Evolutionary conservation across 106 monocot genomes (phyloP), one percentile per base, ranked within the genome.

Genomic region (Agapanthus africanus): DNA sequence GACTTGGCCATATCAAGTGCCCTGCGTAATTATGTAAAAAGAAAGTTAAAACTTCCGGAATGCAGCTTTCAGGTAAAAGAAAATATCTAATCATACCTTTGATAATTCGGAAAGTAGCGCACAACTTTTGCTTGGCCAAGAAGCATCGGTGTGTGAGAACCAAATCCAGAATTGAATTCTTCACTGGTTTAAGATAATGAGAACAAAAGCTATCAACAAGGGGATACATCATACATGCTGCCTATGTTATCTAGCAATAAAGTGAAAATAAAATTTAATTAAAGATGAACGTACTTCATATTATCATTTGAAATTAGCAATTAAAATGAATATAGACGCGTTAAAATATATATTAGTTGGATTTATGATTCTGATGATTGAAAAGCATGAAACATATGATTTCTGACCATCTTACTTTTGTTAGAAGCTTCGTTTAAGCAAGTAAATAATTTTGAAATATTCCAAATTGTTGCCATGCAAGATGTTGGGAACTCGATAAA

Each of bases 51-150:
- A 39, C 39, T 63, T 37, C 60, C 30, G 14, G 34, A 40, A 59
- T 27, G 76, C 34, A 49, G 28, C 35, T 68, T 50, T 22, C 54
- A 25, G 27, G 30, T 11, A 44, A 47, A 61, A 61, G 2, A 35
- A 61, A 31, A 77, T 36, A 42, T 44, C 66, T 59, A 19, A 70
- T 30, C 35, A 54, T 38, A 95, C 94, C 94, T 91, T 57, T 86
- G 78, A 69, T 84, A 81, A 62, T 91, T 76, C 34, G 88, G 78
- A 76, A 80, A 95, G 75, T 95, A 88, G 70, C 95, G 95, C 59
- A 88, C 80, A 27, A 91, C 85, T 84, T 88, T 95, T 59, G 91
- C 85, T 78, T 95, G 95, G 39, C 95, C 95, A 76, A 88, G 85
- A 76, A 95, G 79, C 84, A 95, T 79, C 26, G 88, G 88, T 21